Percentiles rank a stretch among this genome's conserved stretches.
phyloP scores from a whole-genome alignment of 1,284 basidiomycete species.

The Tausonia pullulans region DNA sequence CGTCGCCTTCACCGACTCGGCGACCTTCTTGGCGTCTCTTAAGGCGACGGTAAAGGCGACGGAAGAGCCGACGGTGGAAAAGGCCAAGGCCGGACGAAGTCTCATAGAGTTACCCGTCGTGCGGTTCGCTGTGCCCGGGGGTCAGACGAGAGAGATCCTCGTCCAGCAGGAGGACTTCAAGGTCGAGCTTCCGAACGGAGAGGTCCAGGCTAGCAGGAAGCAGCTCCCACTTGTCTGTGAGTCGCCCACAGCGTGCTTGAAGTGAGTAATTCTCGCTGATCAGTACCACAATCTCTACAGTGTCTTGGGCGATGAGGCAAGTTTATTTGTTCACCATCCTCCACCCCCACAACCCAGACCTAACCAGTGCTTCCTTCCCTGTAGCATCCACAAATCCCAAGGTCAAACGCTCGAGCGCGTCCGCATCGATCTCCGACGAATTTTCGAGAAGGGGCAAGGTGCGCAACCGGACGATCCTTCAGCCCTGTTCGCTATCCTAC shows the following conservation, averaged over 20 bases:
- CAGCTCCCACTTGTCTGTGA: slow-evolving; percentile 47
- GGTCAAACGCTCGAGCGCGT: slow-evolving; percentile 32
- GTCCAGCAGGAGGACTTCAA: slow-evolving; percentile 69
- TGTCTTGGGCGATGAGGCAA: neutral
- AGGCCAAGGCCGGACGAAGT: slow-evolving; percentile 21
- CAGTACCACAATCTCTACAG: neutral
- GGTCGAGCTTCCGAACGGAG: slow-evolving; percentile 68
- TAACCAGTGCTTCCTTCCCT: neutral
- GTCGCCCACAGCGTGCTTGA: slow-evolving; percentile 26
- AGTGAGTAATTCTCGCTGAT: neutral
- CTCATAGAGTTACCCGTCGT: slow-evolving; percentile 55
- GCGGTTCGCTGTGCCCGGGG: slow-evolving; percentile 53
- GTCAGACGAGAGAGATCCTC: slow-evolving; percentile 45
- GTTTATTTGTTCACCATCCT: neutral
- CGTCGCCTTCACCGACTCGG: slow-evolving; percentile 42
- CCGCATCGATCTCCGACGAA: slow-evolving; percentile 38
- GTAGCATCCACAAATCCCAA: slow-evolving; percentile 13
- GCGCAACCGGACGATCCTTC: too few species aligned
- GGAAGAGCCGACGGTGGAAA: slow-evolving; percentile 25
- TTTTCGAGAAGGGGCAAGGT: slow-evolving; percentile 65
- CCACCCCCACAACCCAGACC: neutral
- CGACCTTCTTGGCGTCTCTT: neutral
- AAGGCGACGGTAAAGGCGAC: slow-evolving; percentile 19
- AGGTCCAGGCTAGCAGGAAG: slow-evolving; percentile 58
- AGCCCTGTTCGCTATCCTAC: neutral